Evolutionary conservation across 371 early-diverging fungal genomes (phyloP), one percentile per base, ranked within the genome.

Genomic region (Haplosporangium sp.): DNA sequence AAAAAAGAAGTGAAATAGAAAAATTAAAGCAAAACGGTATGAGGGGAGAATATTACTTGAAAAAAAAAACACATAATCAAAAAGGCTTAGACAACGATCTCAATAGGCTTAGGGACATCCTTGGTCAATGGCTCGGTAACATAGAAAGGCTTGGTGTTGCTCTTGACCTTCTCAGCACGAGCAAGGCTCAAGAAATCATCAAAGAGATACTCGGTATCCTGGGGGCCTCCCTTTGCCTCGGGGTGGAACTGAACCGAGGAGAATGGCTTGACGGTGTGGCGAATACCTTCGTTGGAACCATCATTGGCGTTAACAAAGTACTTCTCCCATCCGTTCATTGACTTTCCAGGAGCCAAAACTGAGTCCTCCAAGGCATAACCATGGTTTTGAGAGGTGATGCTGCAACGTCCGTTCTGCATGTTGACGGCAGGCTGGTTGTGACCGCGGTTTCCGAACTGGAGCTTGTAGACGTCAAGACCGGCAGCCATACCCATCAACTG

Each of bases 201-300:
- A 84, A 98, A 96, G 59, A 97, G 86, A 71, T 93, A 95, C 58
- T 90, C 91, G 7, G 97, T 96, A 72, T 98, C 98, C 58, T 90
- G 89, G 15, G 98, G 98, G n/a, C 98, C 98, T 59, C 95, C 96
- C 82, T 92, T 94, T 8, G 97, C 95, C 82, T 98, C 98, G 13
- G 98, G 98, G 78, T 98, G 98, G 93, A 97, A 98, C 88, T 98
- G 98, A 5, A 97, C 98, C 8, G 94, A 92, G 66, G 87, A 83
- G 74, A 92, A 94, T 19, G 96, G 97, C 58, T 86, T 81, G 39
- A 77, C 69, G 45, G 78, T 66, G 82, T 96, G 97, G 34, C 91
- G 86, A 63, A 97, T 92, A 67, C 98, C 98, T 85, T 98, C 98
- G 82, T 97, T 97, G 57, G 94, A 93, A 0, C 95, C 95, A 77